Evolutionary conservation across 208 protist genomes (phyloP), one percentile per base, ranked within the genome.

Genomic region (Wallacemonas sp.): DNA sequence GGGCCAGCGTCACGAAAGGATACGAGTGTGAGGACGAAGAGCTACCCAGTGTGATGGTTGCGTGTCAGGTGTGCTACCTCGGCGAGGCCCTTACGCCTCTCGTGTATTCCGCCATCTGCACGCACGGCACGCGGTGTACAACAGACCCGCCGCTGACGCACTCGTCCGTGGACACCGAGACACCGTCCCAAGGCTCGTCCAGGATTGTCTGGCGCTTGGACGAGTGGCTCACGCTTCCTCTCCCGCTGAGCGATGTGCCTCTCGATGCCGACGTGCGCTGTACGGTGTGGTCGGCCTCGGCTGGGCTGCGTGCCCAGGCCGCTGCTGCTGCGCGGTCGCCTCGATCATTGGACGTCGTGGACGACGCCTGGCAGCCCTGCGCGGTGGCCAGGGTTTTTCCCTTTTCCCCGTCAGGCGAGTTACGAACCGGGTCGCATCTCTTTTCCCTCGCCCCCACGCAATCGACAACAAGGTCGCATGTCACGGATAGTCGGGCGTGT

Each of bases 211-310:
- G 45, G 33, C 3, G n/a, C 3, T 33, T 76, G 10, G 61, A 77
- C 36, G 74, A 74, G 55, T 86, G 81, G 76, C 36, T 94, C 11
- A 71, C 82, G 31, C 81, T 98, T 11, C 92, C 93, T 4, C 74
- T 98, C 12, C 70, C 79, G 45, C 72, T 97, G 48, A 72, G 80
- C 59, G 89, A 97, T 49, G 42, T 98, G 49, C 93, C 93, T 22
- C 67, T 94, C 2, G 89, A 96, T 67, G 84, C 91, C 5, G 52
- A 63, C 29, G 64, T 97, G 20, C 61, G 67, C 18, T 84, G 89
- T 50, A 77, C 62, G 25, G 73, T 95, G 20, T 70, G 66, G 44
- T 84, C 67, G 73, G 29, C 25, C 29, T 55, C 59, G 32, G 70
- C 54, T n/a, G n/a, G n/a, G n/a, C n/a, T n/a, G n/a, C n/a, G n/a